These are phyloP conservation scores for Aeminium ludgeri DNA, from an alignment of 495 filamentous ascomycete species.

Conservation along the genomic window DNA sequence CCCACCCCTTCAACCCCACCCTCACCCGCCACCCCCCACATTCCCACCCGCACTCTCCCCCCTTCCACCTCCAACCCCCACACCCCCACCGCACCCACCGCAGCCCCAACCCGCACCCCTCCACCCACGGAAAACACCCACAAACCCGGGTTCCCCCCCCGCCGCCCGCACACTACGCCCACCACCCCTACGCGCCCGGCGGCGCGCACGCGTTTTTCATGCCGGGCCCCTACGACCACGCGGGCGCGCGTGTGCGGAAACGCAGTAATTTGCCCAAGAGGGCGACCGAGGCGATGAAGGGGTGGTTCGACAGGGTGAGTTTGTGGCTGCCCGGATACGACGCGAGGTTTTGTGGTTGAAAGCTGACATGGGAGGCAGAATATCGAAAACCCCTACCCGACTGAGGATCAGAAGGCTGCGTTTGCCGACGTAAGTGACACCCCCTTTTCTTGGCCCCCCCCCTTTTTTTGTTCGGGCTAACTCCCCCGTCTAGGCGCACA, in stretches of 20 bases:
- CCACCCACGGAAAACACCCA: too few relatives aligned
- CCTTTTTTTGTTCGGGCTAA: too few relatives aligned
- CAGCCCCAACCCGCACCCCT: too few relatives aligned
- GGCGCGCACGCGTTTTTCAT: conserved; percentile 2
- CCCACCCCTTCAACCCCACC: too few relatives aligned
- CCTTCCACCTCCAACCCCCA: too few relatives aligned
- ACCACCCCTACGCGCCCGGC: neutral
- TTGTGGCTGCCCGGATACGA: neutral
- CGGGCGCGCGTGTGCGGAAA: conserved; percentile 11
- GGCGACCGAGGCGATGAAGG: conserved; percentile 16
- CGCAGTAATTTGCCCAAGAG: conserved; percentile 15
- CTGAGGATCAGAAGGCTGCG: conserved; percentile 14
- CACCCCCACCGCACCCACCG: too few relatives aligned
- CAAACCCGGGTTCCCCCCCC: too few relatives aligned
- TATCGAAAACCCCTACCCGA: conserved; percentile 14
- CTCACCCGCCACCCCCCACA: too few relatives aligned
- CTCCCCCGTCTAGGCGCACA: too few relatives aligned
- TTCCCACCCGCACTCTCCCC: neutral
- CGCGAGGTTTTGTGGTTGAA: neutral
- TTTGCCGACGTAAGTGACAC: conserved; percentile 11
- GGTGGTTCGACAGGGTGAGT: conserved; percentile 15
- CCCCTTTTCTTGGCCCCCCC: too few relatives aligned
- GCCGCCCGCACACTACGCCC: neutral
- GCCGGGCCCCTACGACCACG: conserved; percentile 13
- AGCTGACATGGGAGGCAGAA: conserved; percentile 7